Percentiles rank a stretch among this genome's conserved stretches.
phyloP scores from a whole-genome alignment of 305 asterid genomes.

The Andrographis paniculata region DNA sequence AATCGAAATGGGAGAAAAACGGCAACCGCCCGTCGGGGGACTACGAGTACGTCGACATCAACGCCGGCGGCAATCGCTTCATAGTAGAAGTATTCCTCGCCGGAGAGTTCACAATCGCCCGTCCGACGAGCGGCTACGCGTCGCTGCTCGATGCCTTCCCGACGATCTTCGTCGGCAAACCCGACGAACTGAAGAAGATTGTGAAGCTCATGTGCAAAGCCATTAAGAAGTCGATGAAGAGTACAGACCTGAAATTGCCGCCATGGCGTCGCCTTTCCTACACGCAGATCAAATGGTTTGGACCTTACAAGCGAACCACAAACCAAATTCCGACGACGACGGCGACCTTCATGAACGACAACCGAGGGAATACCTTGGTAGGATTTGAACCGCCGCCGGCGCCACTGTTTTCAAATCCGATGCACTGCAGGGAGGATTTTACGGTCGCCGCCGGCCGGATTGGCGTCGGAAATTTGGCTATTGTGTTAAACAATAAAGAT shows the following conservation, averaged over 20 bases:
- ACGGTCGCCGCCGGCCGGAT: slow-evolving; percentile 7
- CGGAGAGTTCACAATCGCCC: slow-evolving; percentile 61
- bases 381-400: slow-evolving; percentile 37
- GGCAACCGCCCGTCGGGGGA: slow-evolving; percentile 41
- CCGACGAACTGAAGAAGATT: slow-evolving; percentile 46
- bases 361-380: slow-evolving; percentile 21
- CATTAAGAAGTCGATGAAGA: slow-evolving; percentile 49
- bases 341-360: background rate
- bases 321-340: slow-evolving; percentile 29
- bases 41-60: slow-evolving; percentile 61
- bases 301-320: slow-evolving; percentile 41
- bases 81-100: slow-evolving; percentile 44
- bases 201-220: slow-evolving; percentile 53
- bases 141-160: slow-evolving; percentile 42
- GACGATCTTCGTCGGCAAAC: slow-evolving; percentile 34
- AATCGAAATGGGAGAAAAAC: slow-evolving; percentile 72
- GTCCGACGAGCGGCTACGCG: slow-evolving; percentile 39
- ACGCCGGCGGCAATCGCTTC: slow-evolving; percentile 35
- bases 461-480: slow-evolving; percentile 46
- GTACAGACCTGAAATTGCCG: slow-evolving; percentile 40
- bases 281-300: slow-evolving; percentile 64
- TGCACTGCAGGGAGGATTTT: slow-evolving; percentile 18
- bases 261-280: slow-evolving; percentile 73
- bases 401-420: slow-evolving; percentile 17
- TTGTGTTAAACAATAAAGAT: slow-evolving; percentile 24